phyloP scores from a whole-genome alignment of 2,329 filamentous ascomycete genomes.

The Ceratocystis cacaofunesta region DNA sequence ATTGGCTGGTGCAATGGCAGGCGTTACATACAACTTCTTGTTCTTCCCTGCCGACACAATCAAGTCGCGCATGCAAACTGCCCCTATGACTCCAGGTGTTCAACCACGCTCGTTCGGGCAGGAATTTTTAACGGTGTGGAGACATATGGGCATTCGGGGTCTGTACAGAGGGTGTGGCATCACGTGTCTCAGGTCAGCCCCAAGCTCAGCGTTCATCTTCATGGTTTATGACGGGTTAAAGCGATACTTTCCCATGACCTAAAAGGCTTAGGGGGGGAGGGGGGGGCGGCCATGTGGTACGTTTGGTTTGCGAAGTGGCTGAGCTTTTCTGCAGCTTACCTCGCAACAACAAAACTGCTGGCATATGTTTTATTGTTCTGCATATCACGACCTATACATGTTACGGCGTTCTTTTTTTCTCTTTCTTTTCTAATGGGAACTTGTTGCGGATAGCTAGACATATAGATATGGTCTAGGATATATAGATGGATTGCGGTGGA shows the following conservation, averaged over 20 bases:
- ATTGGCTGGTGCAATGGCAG: slow-evolving; percentile 70
- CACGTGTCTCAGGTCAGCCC: slow-evolving; percentile 72
- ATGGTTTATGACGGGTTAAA: slow-evolving; percentile 85
- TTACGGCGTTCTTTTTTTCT: not conserved
- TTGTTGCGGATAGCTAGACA: not conserved
- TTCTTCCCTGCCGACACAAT: slow-evolving; percentile 97
- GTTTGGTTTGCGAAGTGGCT: not conserved
- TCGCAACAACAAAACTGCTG: not conserved
- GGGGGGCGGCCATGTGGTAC: not conserved
- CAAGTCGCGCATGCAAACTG: slow-evolving; percentile 93
- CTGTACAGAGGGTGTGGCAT: slow-evolving; percentile 93
- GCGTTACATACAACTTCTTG: slow-evolving; percentile 89
- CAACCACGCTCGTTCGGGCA: slow-evolving; percentile 52
- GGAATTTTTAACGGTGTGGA: slow-evolving; percentile 63
- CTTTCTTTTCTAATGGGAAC: not conserved
- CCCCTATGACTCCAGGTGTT: slow-evolving; percentile 45
- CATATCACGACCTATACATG: not conserved
- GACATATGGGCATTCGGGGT: slow-evolving; percentile 63
- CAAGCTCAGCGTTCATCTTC: slow-evolving; percentile 97
- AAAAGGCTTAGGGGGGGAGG: slow-evolving; percentile 4
- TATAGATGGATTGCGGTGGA: not conserved
- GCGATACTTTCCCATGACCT: slow-evolving; percentile 42
- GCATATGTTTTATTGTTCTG: not conserved
- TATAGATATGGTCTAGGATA: not conserved
- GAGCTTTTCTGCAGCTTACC: not conserved